These are phyloP conservation scores for Aspergillus avenaceus DNA, from an alignment of 495 filamentous ascomycete genomes.

Conservation along the genomic window DNA sequence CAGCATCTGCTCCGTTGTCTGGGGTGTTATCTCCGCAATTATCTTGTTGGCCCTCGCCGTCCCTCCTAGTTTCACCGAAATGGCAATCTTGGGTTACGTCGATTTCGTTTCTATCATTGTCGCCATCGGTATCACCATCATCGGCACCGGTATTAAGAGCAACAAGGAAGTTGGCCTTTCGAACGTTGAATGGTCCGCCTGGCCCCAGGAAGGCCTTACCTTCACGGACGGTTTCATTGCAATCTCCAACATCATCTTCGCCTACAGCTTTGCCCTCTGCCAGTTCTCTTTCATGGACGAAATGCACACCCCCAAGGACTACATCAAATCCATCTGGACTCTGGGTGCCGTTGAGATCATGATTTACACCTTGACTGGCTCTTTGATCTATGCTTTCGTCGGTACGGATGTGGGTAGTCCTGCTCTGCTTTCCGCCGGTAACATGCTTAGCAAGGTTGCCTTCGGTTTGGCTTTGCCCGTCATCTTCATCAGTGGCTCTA, in stretches of 20 bases:
- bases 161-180: slow-evolving; percentile 24
- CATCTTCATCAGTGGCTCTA: slow-evolving; percentile 62
- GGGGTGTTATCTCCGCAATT: slow-evolving; percentile 56
- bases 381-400: slow-evolving; percentile 64
- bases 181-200: slow-evolving; percentile 33
- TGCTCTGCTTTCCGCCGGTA: slow-evolving; percentile 58
- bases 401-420: slow-evolving; percentile 62
- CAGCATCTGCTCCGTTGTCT: slow-evolving; percentile 58
- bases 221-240: slow-evolving; percentile 49
- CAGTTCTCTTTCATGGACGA: slow-evolving; percentile 72
- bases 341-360: slow-evolving; percentile 56
- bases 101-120: slow-evolving; percentile 59
- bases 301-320: slow-evolving; percentile 64
- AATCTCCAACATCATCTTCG: slow-evolving; percentile 69
- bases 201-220: slow-evolving; percentile 28
- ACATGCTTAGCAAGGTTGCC: slow-evolving; percentile 57
- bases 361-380: slow-evolving; percentile 63
- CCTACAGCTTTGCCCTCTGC: slow-evolving; percentile 59
- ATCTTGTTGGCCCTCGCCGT: slow-evolving; percentile 58
- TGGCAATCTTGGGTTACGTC: slow-evolving; percentile 58
- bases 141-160: slow-evolving; percentile 51
- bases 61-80: slow-evolving; percentile 47
- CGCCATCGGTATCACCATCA: slow-evolving; percentile 65
- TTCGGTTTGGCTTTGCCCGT: slow-evolving; percentile 72
- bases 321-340: slow-evolving; percentile 55